Base-by-base conservation (phyloP, 768 basidiomycete genomes). In the Daedaleopsis nitida region DNA sequence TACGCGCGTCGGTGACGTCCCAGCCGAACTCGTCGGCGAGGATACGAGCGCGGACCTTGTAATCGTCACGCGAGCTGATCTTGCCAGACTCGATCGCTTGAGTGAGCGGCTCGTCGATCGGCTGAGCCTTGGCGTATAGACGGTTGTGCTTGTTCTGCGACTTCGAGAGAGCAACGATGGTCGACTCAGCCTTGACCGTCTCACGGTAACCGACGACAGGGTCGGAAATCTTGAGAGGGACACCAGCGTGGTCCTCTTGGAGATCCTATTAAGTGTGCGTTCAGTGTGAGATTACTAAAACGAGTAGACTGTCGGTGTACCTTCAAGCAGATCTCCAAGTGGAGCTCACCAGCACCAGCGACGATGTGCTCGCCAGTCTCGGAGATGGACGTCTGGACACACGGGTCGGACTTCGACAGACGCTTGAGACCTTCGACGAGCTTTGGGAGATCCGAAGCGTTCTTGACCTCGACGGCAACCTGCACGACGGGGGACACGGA, bases 111-210 rank as follows among this genome's bases (percentile, higher is more conserved):
- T 99, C 97, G 24, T 92, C 94, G 59, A 99, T 74, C 39, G 97
- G 97, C 80, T 88, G 66, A 39, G 97, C 97, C 83, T 95, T 95
- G 67, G 88, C 85, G 77, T 89, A 99, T 60, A 99, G 83, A 80
- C 97, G 92, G 77, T 99, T 99, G 88, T 99, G 97, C 85, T 98
- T 99, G 86, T 99, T 98, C 80, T 98, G 97, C 21, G 97, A 98
- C 78, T 99, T 99, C 60, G 97, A 98, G 42, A 99, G 83, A 32
- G 97, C 97, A 68, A 93, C 89, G 69, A 98, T 98, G 53, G 88
- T 86, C 7, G 97, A 98, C 78, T 98, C 95, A 55, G 94, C 78
- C 79, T 89, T 94, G 75, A 99, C 96, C 14, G 97, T 98, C 84
- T 98, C 97, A 76, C 94, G 85, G 81, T 98, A 98, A 53, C 90